phyloP scores from a whole-genome alignment of 345 rosid genomes.

The Pistacia vera region DNA sequence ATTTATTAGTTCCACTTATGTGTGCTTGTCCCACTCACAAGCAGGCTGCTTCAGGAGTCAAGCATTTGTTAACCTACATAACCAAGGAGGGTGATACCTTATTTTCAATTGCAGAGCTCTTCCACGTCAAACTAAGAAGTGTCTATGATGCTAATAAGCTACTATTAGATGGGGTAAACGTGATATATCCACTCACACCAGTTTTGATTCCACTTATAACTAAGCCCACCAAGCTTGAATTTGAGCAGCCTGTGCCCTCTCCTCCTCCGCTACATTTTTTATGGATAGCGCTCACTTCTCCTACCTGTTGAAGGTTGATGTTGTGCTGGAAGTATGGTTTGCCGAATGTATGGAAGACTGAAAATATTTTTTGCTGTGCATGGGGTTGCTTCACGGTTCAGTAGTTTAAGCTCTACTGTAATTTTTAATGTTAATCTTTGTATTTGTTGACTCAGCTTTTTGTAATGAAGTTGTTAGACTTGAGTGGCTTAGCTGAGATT shows the following conservation, averaged over 20 bases:
- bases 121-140: conserved; percentile 35
- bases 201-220: conserved; percentile 59
- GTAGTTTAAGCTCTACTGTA: no score
- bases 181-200: conserved; percentile 52
- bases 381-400: no score
- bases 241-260: conserved; percentile 14
- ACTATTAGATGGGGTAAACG: background rate
- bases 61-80: conserved; percentile 56
- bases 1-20: conserved; percentile 54
- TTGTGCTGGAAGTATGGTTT: no score
- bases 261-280: conserved; percentile 30
- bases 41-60: conserved; percentile 52
- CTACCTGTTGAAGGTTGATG: background rate
- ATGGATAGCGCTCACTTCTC: background rate
- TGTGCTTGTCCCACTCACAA: conserved; percentile 74
- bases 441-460: no score
- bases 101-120: conserved; percentile 42
- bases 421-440: no score
- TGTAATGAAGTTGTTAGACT: no score
- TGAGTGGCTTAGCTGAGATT: no score
- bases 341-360: no score
- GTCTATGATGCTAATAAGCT: conserved; percentile 49
- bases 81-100: conserved; percentile 38
- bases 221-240: conserved; percentile 35
- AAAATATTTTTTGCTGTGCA: no score